Base-by-base conservation (phyloP, 2,329 filamentous ascomycete species). In the Dryadomyces quercivorus region DNA sequence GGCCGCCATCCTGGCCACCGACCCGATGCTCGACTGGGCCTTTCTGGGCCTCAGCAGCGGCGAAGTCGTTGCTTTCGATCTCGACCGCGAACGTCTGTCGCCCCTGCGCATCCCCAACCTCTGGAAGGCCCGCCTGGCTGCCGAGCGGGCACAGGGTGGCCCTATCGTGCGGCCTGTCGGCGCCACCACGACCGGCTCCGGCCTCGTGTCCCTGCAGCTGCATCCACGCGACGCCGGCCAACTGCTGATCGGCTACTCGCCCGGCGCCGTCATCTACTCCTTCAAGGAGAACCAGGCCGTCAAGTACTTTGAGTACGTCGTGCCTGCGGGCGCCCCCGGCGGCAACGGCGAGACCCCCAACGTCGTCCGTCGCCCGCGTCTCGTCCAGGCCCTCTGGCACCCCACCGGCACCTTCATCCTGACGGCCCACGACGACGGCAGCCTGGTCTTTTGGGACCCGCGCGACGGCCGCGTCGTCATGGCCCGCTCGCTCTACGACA, bases 161-260 rank as follows among this genome's bases (percentile, higher is more conserved):
- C 9, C 34, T 50, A 21, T 34, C 42, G n/a, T 50, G n/a, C 5
- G 44, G 44, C n/a, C 18, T 6, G 84, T 10, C 77, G 82, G 21
- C 3, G 15, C 36, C 20, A 21, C 18, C 48, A 36, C 50, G 31
- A 26, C 52, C 18, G 50, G 12, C 10, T n/a, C 18, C 31, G 57
- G 83, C 1, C 75, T 97, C 38, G 78, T 96, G 18, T 85, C 85
- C 16, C 73, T 98, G 64, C 81, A 89, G 57, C 76, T 97, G 61
- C 93, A 97, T 64, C 91, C 93, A 2, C 80, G 90, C 62, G 93
- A 98, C 65, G 88, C 97, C 60, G 93, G 93, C 5, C 90, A 89
- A 63, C 75, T 98, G 26, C 71, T 98, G 55, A 86, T 98, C 56
- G 91, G 86, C n/a, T 98, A 97, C 67, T 81, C 81, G 0, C 82